A percentile compares a stretch with the other conserved stretches of the same genome.
Conservation (phyloP, 1,284 basidiomycete species). For the Mycena citricolor region DNA sequence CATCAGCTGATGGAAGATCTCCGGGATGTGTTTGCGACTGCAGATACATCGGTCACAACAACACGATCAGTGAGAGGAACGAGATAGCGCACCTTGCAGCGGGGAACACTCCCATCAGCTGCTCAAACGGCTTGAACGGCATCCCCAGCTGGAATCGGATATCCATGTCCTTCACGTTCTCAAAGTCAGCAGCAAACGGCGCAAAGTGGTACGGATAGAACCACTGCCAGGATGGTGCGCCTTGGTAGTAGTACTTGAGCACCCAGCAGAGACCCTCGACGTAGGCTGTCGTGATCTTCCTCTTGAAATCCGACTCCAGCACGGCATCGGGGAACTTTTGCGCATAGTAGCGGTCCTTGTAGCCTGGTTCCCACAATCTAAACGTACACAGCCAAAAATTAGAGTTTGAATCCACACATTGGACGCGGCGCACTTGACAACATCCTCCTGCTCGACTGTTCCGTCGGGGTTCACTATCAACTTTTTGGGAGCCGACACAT, state of each 20-base stretch:
- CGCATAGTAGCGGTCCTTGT: constrained; percentile 92
- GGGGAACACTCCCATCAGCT: constrained; percentile 98
- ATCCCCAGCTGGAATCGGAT: constrained; percentile 78
- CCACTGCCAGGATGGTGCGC: constrained; percentile 99
- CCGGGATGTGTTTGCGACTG: constrained; percentile 87
- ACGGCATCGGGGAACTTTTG: constrained; percentile 89
- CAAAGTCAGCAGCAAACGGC: constrained; percentile 96
- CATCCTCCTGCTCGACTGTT: constrained; percentile 90
- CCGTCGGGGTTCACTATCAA: constrained; percentile 85
- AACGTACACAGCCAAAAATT: constrained; percentile 22
- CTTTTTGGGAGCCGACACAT: constrained; percentile 12
- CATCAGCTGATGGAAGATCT: constrained; percentile 89
- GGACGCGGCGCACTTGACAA: constrained; percentile 71
- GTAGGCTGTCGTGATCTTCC: constrained; percentile 80
- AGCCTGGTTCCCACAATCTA: constrained; percentile 93
- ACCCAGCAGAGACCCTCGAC: constrained; percentile 98
- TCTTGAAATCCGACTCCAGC: constrained; percentile 72
- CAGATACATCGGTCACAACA: constrained; percentile 18
- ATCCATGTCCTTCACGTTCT: constrained; percentile 76
- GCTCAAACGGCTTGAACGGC: constrained; percentile 97
- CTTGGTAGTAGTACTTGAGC: constrained; percentile 97
- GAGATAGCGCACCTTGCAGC: constrained; percentile 71
- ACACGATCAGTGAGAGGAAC: background rate
- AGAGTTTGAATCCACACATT: constrained; percentile 2
- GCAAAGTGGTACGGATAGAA: constrained; percentile 99